These are phyloP conservation scores for Talaromyces pinophilus DNA, from an alignment of 2,329 filamentous ascomycete species.

Conservation along the genomic window DNA sequence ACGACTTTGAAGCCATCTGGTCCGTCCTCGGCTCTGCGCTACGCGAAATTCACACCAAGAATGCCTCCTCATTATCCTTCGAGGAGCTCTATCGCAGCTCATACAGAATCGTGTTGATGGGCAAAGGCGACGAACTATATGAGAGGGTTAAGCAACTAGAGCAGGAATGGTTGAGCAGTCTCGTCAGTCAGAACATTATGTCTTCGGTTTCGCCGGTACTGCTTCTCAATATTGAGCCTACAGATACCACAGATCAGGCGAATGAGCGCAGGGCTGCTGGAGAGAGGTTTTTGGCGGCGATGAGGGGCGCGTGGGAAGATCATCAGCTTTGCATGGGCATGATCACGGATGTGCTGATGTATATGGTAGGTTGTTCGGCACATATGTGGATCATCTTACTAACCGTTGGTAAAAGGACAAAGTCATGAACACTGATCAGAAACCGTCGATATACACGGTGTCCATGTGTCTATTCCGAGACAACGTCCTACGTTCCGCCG, in stretches of 20 bases:
- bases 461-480: constrained; percentile 89
- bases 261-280: constrained; percentile 78
- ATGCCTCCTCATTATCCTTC: constrained; percentile 86
- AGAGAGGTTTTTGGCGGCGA: constrained; percentile 74
- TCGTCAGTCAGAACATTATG: constrained; percentile 71
- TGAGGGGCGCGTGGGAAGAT: constrained; percentile 81
- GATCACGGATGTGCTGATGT: constrained; percentile 96
- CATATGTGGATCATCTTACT: not conserved
- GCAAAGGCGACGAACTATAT: constrained; percentile 81
- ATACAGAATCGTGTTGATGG: constrained; percentile 90
- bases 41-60: constrained; percentile 85
- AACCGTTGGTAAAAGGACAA: constrained; percentile 61
- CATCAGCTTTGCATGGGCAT: constrained; percentile 94
- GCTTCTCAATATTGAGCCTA: constrained; percentile 53
- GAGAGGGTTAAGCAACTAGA: constrained; percentile 78
- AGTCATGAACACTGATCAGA: constrained; percentile 72
- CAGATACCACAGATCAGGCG: constrained; percentile 58
- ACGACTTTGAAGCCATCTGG: constrained; percentile 89
- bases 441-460: constrained; percentile 77
- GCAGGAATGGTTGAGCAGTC: constrained; percentile 71
- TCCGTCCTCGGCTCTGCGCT: constrained; percentile 73
- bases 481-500: constrained; percentile 69
- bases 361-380: constrained; percentile 63
- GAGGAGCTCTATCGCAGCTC: constrained; percentile 92
- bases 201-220: constrained; percentile 71